Base-by-base conservation (phyloP, 2,329 filamentous ascomycete species). In the Xylaria sp. region DNA sequence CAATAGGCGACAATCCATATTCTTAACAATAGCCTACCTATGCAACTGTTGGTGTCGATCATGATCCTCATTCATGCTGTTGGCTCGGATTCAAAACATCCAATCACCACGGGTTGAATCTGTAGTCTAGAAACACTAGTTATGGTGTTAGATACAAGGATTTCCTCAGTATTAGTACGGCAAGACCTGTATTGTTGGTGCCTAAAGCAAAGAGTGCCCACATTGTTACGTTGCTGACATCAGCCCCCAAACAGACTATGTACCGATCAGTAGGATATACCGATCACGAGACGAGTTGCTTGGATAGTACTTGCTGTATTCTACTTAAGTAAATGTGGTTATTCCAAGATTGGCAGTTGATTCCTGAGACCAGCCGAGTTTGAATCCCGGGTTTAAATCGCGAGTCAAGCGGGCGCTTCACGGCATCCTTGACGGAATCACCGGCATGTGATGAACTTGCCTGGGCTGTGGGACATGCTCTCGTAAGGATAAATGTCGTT, bases 111-210 rank as follows among this genome's bases (percentile, higher is more conserved):
- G 48, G 18, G 43, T 28, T 43, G 7, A 51, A 43, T 33, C 4
- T 6, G 13, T 3, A 51, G 8, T 58, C 25, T 1, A 46, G 13
- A 25, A 52, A 39, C 20, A 6, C 55, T 41, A 58, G 20, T 1
- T 5, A 58, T 23, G 12, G 28, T 15, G 20, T 15, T 33, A 39
- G 33, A 12, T 43, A 59, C 41, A 36, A 31, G 20, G 43, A 41
- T 41, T 23, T 31, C 3, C 46, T 51, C 6, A 28, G 6, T 23
- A 15, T 10, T 51, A 2, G 23, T 41, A 23, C 9, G 23, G 31
- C 20, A 52, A 8, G 12, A 23, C 23, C 23, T 51, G 46, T 33
- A 64, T 43, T 64, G 62, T 25, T 64, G 62, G 25, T 64, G 62
- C 62, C 62, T 64, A 52, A 31, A 9, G 33, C 33, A 18, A 20